Conservation (phyloP, 495 filamentous ascomycete genomes). For the Endocarpon pusillum region DNA sequence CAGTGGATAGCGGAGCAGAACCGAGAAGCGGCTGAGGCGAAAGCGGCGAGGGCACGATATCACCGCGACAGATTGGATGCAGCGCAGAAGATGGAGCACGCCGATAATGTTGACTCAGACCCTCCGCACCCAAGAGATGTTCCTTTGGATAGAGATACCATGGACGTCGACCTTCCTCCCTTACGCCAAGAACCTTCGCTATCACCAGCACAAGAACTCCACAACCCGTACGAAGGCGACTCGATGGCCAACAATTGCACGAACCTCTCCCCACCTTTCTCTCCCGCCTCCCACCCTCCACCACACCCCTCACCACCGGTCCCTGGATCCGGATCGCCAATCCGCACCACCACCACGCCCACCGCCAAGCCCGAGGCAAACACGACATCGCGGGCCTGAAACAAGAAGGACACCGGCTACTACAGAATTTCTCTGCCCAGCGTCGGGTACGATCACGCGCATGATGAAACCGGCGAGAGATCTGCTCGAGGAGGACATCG, state of each 20-base stretch:
- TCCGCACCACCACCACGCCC: slow-evolving; percentile 25
- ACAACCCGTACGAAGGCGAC: slow-evolving; percentile 29
- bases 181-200: no score
- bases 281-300: slow-evolving; percentile 45
- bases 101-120: not conserved
- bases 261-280: slow-evolving; percentile 50
- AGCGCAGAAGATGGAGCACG: not conserved
- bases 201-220: slow-evolving; percentile 11
- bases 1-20: not conserved
- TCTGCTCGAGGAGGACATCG: slow-evolving; percentile 33
- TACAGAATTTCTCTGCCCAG: slow-evolving; percentile 21
- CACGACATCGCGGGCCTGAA: slow-evolving; percentile 26
- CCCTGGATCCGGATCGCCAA: slow-evolving; percentile 56
- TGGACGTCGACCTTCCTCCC: not conserved
- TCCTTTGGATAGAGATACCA: not conserved
- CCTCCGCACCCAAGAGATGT: not conserved
- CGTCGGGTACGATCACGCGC: slow-evolving; percentile 22
- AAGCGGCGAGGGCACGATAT: not conserved
- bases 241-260: slow-evolving; percentile 29
- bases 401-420: slow-evolving; percentile 22
- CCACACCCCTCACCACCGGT: slow-evolving; percentile 23
- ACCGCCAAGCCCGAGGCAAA: slow-evolving; percentile 9
- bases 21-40: not conserved
- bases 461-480: slow-evolving; percentile 34
- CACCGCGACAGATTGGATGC: not conserved